Conservation (phyloP, 2,329 filamentous ascomycete species). For the Aspergillus carbonarius region DNA sequence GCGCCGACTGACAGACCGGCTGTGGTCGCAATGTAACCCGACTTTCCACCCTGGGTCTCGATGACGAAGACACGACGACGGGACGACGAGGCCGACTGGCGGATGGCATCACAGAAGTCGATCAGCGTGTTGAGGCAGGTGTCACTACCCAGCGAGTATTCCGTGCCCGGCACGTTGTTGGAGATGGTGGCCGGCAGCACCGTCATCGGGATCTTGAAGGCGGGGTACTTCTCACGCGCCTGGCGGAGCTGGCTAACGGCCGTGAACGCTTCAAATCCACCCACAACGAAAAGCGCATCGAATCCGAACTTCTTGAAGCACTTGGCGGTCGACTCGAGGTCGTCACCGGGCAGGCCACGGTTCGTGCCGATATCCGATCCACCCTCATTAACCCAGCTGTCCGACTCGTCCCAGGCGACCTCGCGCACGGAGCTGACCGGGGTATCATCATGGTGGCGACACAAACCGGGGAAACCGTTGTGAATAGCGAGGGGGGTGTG, state of each 20-base stretch:
- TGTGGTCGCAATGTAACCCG: slow-evolving; percentile 88
- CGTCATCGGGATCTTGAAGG: slow-evolving; percentile 88
- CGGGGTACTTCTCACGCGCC: slow-evolving; percentile 73
- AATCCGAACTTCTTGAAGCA: slow-evolving; percentile 85
- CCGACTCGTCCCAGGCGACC: slow-evolving; percentile 90
- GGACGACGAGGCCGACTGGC: slow-evolving; percentile 92
- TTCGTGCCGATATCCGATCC: slow-evolving; percentile 98
- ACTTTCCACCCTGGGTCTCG: slow-evolving; percentile 93
- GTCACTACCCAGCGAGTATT: slow-evolving; percentile 95
- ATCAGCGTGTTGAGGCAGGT: slow-evolving; percentile 95
- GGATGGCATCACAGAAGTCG: slow-evolving; percentile 94
- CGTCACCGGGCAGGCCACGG: slow-evolving; percentile 84
- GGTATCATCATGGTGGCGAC: slow-evolving; percentile 81
- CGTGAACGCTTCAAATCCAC: slow-evolving; percentile 96
- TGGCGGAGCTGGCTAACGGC: slow-evolving; percentile 83
- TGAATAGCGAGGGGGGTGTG: slow-evolving; percentile 91
- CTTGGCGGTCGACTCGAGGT: slow-evolving; percentile 77
- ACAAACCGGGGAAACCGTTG: slow-evolving; percentile 93
- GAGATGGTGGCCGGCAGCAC: slow-evolving; percentile 95
- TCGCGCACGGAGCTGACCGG: slow-evolving; percentile 79
- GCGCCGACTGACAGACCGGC: slow-evolving; percentile 91
- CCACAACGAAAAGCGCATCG: slow-evolving; percentile 86
- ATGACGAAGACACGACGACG: slow-evolving; percentile 95
- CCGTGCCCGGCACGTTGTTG: slow-evolving; percentile 96
- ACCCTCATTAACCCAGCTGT: slow-evolving; percentile 92